Percentiles rank a stretch among this genome's conserved stretches.
phyloP scores from a whole-genome alignment of 83 land plant species.

The Diphasiastrum complanatum region DNA sequence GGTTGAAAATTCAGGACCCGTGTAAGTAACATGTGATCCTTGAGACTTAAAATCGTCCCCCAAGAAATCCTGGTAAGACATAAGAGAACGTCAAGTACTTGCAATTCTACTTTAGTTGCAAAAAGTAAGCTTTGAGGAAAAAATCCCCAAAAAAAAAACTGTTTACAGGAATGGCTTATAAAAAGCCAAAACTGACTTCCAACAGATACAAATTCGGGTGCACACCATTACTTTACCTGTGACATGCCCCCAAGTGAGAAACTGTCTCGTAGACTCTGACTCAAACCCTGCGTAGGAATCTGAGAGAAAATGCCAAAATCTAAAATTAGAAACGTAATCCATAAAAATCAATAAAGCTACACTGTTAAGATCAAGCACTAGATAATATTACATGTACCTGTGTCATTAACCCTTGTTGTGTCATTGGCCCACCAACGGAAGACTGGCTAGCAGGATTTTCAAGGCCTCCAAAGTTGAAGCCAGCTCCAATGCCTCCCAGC shows the following conservation, averaged over 20 bases:
- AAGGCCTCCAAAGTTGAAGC: conserved; percentile 70
- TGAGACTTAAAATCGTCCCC: conserved; percentile 98
- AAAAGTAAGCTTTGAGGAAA: no score
- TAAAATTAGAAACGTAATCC: neutral
- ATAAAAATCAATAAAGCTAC: no score
- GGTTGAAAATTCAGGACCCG: conserved; percentile 72
- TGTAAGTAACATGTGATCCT: conserved; percentile 94
- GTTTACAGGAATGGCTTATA: no score
- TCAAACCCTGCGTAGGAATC: conserved; percentile 78
- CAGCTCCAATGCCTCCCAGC: conserved; percentile 57
- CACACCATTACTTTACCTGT: no score
- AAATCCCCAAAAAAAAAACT: no score
- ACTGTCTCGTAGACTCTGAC: conserved; percentile 83
- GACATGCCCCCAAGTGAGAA: conserved; percentile 95
- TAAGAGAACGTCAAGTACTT: no score
- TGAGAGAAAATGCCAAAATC: conserved; percentile 1
- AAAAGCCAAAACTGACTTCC: no score
- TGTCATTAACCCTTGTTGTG: conserved; percentile 75
- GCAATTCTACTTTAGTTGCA: no score
- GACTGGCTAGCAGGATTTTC: conserved; percentile 86
- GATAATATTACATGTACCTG: conserved; percentile 34
- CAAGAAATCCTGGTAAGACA: conserved; percentile 75
- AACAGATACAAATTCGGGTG: neutral
- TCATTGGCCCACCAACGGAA: conserved; percentile 71
- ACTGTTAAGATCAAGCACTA: neutral